Evolutionary conservation across 2,329 filamentous ascomycete genomes (phyloP), one percentile per base, ranked within the genome.

Genomic region (Akanthomyces lecanii): DNA sequence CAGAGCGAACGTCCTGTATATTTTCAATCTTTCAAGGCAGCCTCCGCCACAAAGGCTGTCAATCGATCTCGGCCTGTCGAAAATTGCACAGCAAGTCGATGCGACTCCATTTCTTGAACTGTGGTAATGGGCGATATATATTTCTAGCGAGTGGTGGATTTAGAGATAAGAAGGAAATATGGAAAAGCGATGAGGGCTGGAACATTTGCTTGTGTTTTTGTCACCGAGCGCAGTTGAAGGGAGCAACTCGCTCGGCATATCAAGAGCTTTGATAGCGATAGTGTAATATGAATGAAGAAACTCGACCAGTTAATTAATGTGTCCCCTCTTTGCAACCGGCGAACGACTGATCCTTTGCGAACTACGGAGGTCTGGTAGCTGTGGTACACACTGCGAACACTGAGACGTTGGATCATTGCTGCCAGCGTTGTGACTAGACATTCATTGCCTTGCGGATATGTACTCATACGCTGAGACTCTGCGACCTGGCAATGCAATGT

Each of bases 1-100:
- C 48, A 53, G 38, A n/a, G 42, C 51, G 28, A 54, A n/a, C 59
- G 59, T 38, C 23, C 38, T 75, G 73, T 75, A 75, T 57, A 72
- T 69, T 72, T 69, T 45, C 44, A 44, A 7, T 48, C 64, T 61
- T 67, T 70, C 67, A 66, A 56, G 47, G 61, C 66, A 68, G 69
- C 69, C 69, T 73, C 65, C 67, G 68, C 53, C 67, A 67, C 65
- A 64, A 67, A 69, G 69, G 67, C 70, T 70, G 69, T 58, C 48
- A 36, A 18, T 45, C 21, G 8, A 45, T 45, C 36, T 60, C 38
- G 30, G 45, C n/a, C 45, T 36, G 12, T 48, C 28, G 21, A 16
- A n/a, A n/a, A 4, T n/a, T 30, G 33, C 21, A 16, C 45, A 30
- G 33, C 21, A 14, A 6, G 42, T 30, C 44, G 28, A 50, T 4